These are phyloP conservation scores for Neopestalotiopsis clavispora DNA, from an alignment of 2,329 filamentous ascomycete genomes.

Conservation along the genomic window DNA sequence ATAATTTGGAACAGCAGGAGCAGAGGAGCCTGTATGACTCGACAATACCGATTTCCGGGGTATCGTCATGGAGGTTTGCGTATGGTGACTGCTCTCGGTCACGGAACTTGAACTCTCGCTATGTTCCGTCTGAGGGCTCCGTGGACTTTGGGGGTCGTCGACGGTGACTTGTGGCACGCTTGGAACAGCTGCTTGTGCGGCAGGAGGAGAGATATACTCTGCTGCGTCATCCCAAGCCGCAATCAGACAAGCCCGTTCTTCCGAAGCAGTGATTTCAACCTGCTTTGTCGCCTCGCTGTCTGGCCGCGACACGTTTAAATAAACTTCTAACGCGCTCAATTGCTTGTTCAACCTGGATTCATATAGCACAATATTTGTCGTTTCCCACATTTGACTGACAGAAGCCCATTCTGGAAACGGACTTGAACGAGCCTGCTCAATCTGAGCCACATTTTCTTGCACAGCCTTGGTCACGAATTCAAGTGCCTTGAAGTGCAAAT, in stretches of 20 bases:
- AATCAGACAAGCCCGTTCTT: conserved; percentile 7
- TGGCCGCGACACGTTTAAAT: conserved; percentile 12
- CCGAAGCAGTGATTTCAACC: conserved; percentile 2
- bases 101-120: not conserved
- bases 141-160: not conserved
- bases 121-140: not conserved
- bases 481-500: conserved; percentile 16
- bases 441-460: conserved; percentile 9
- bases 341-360: conserved; percentile 17
- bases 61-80: not conserved
- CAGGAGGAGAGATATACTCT: conserved; percentile 5
- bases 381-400: conserved; percentile 12
- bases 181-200: not conserved
- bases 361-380: conserved; percentile 5
- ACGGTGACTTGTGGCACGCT: not conserved
- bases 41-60: not conserved
- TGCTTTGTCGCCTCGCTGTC: conserved; percentile 9
- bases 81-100: not conserved
- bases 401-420: conserved; percentile 13
- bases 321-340: conserved; percentile 16
- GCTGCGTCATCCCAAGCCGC: conserved; percentile 16
- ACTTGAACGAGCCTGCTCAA: conserved; percentile 7
- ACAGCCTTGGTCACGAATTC: conserved; percentile 13
- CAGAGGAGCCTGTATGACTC: not conserved
- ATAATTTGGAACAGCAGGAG: not conserved